Conservation (phyloP, 2,329 filamentous ascomycete genomes). For the Colletotrichum musicola region DNA sequence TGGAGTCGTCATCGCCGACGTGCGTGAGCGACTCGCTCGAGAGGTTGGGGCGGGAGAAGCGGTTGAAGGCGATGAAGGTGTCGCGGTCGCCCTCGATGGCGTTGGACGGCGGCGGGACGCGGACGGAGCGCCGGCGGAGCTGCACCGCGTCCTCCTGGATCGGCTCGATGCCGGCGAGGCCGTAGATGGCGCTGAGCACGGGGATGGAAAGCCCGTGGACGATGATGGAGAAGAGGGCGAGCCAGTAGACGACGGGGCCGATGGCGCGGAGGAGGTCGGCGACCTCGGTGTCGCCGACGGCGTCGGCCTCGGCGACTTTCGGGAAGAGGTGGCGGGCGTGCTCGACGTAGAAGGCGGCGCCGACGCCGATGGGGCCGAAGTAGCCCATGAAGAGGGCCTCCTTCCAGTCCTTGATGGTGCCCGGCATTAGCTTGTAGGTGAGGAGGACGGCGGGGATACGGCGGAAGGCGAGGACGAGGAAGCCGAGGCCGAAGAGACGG, state of each 20-base stretch:
- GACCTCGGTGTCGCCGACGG: conserved; percentile 51
- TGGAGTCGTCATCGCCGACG: conserved; percentile 12
- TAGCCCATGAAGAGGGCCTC: conserved; percentile 74
- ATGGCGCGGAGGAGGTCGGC: conserved; percentile 52
- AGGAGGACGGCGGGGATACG: conserved; percentile 68
- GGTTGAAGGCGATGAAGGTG: conserved; percentile 61
- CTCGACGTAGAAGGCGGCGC: conserved; percentile 80
- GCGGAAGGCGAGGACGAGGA: conserved; percentile 66
- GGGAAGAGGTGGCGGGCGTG: conserved; percentile 59
- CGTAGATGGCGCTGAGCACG: conserved; percentile 54
- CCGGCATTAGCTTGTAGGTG: conserved; percentile 68
- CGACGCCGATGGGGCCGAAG: conserved; percentile 83
- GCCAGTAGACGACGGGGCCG: conserved; percentile 56
- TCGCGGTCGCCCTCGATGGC: conserved; percentile 52
- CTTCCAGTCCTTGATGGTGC: conserved; percentile 63
- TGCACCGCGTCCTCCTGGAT: conserved; percentile 57
- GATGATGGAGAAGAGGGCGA: conserved; percentile 57
- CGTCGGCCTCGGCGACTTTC: conserved; percentile 45
- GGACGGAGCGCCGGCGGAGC: conserved; percentile 53
- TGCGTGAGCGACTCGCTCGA: conserved; percentile 12
- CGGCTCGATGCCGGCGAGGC: conserved; percentile 53
- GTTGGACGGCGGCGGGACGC: conserved; percentile 53
- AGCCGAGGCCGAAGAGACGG: conserved; percentile 63
- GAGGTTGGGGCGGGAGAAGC: conserved; percentile 56
- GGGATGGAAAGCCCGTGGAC: conserved; percentile 64